A percentile compares a stretch with the other conserved stretches of the same genome.
phyloP scores from a whole-genome alignment of 2,329 filamentous ascomycete species.

The Diplocarpon rosae region DNA sequence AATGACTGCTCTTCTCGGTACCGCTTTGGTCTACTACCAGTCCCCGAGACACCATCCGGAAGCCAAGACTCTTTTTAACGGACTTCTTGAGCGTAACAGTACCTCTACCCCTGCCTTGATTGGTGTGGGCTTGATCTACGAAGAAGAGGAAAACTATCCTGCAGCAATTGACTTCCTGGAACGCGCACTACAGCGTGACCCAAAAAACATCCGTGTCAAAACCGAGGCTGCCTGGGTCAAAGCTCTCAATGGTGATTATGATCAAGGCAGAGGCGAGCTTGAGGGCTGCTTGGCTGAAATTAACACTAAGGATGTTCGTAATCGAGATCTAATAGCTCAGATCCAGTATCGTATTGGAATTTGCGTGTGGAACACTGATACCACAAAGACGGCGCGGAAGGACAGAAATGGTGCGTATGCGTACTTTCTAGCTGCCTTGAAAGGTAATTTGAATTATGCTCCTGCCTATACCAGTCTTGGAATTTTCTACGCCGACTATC shows the following conservation, averaged over 20 bases:
- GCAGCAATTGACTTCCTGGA: constrained; percentile 72
- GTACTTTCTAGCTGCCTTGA: constrained; percentile 72
- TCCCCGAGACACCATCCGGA: constrained; percentile 82
- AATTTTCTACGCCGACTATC: constrained; percentile 84
- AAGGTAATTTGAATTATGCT: constrained; percentile 77
- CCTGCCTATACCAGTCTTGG: constrained; percentile 87
- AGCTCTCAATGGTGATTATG: constrained; percentile 68
- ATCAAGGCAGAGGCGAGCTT: constrained; percentile 55
- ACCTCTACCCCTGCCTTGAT: constrained; percentile 73
- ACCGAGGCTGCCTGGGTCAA: constrained; percentile 90
- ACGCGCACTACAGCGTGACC: constrained; percentile 63
- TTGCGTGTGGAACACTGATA: constrained; percentile 76
- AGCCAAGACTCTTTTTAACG: constrained; percentile 76
- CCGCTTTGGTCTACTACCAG: constrained; percentile 83
- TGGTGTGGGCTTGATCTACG: constrained; percentile 80
- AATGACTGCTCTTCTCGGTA: constrained; percentile 67
- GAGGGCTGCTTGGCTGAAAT: constrained; percentile 58
- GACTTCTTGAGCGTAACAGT: constrained; percentile 64
- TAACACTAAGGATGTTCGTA: constrained; percentile 46
- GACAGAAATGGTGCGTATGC: constrained; percentile 73
- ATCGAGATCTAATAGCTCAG: constrained; percentile 67
- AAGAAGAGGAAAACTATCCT: constrained; percentile 83
- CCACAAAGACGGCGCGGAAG: constrained; percentile 63
- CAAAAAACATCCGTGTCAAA: constrained; percentile 63
- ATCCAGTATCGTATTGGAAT: constrained; percentile 78